Evolutionary conservation across 345 rosid genomes (phyloP), one percentile per base, ranked within the genome.

Genomic region (Arabidopsis arenosa): DNA sequence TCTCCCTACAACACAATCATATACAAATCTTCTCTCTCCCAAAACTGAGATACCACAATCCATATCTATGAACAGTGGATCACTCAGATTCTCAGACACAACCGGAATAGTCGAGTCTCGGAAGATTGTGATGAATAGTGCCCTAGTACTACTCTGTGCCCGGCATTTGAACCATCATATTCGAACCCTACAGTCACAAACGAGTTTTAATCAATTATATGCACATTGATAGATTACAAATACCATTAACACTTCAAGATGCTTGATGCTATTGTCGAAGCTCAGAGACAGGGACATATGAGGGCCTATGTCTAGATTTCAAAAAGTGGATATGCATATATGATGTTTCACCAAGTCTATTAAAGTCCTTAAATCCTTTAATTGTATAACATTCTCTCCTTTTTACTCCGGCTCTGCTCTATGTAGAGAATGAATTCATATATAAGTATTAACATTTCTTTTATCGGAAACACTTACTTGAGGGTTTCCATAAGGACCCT

Each of bases 161-260:
- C 53, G 82, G 93, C 92, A 82, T 86, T 1, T 80, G 91, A 79
- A 83, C 84, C 83, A 86, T 84, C 82, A 83, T 59, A 82, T 89
- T 86, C 71, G 86, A 90, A 35, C 65, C 87, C 93, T 90, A 83
- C 52, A 75, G 43, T 75, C 55, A 58, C 4, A 53, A 55, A 47
- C 39, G 0, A 55, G 17, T 37, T 63, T 23, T 26, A 2, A 60
- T 76, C 70, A 77, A 12, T 47, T 41, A 10, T 12, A 53, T 21
- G 11, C 44, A 59, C 37, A 45, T 17, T 11, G 11, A 43, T 9
- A 15, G 39, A 68, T 52, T 60, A 75, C 40, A 51, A 28, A 68
- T 28, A 60, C 69, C 55, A 68, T 32, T 9, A 4, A 37, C 15
- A 23, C 43, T 45, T 57, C 55, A 53, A 1, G 14, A 33, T 70